Evolutionary conservation across 805 yeast genomes (phyloP).

Genomic region (Candida tallmaniae): DNA sequence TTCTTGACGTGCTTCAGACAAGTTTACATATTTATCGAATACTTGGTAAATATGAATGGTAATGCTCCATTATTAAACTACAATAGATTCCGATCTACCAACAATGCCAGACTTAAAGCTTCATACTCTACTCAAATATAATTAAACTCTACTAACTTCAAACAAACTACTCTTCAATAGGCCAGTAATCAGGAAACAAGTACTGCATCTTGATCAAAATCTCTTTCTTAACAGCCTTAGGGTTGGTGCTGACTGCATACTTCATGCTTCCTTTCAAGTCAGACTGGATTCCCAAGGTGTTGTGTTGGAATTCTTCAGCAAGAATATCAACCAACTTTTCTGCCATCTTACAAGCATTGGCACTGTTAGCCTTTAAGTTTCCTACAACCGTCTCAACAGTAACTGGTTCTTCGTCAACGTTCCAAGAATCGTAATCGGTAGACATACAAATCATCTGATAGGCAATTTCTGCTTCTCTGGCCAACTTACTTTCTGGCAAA

Average conservation of each 20-base stretch:
- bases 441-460: conserved; percentile 99
- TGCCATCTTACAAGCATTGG: conserved; percentile 79
- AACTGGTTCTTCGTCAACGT: conserved; percentile 90
- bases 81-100: too few species aligned
- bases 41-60: too few species aligned
- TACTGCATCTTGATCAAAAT: conserved; percentile 77
- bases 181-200: conserved; percentile 92
- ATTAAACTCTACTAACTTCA: too few species aligned
- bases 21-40: too few species aligned
- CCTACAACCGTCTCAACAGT: conserved; percentile 97
- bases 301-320: conserved; percentile 54
- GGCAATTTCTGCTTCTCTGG: conserved; percentile 94
- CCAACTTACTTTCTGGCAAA: conserved; percentile 94
- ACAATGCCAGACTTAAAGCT: too few species aligned
- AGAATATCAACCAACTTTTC: conserved; percentile 62
- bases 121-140: neutral
- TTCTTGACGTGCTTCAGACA: too few species aligned
- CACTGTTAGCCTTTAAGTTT: conserved; percentile 79
- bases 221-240: conserved; percentile 66
- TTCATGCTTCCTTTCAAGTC: conserved; percentile 74
- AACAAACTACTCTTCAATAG: conserved; percentile 2
- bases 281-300: conserved; percentile 55
- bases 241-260: conserved; percentile 73
- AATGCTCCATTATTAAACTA: too few species aligned
- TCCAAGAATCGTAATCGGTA: conserved; percentile 99